A percentile compares a stretch with the other conserved stretches of the same genome.
Conservation (phyloP, 768 basidiomycete species). For the Tulasnella sp. region DNA sequence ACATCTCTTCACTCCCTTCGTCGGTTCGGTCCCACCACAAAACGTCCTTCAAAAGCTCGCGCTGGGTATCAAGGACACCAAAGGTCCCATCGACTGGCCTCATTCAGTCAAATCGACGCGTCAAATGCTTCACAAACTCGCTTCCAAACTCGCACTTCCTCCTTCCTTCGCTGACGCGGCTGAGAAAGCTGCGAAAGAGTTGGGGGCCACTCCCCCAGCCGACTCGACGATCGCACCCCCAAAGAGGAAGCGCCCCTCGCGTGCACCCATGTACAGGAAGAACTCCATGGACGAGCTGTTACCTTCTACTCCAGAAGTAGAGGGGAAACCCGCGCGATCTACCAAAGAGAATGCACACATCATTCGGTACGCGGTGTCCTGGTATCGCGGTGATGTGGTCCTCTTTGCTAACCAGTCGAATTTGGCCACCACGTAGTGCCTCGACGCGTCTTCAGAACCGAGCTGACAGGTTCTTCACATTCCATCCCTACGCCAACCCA, state of each 20-base stretch:
- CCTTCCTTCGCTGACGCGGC: conserved; percentile 18
- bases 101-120: conserved; percentile 75
- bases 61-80: conserved; percentile 59
- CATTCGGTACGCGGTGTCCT: background rate
- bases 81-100: conserved; percentile 69
- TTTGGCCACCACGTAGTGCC: background rate
- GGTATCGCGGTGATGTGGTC: background rate
- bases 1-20: conserved; percentile 79
- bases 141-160: conserved; percentile 53
- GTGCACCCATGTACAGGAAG: conserved; percentile 54
- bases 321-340: background rate
- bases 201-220: conserved; percentile 21
- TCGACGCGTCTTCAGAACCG: conserved; percentile 7
- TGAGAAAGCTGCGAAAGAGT: conserved; percentile 27
- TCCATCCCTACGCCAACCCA: conserved; percentile 9
- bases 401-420: background rate
- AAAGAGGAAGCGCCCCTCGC: conserved; percentile 30
- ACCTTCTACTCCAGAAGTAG: background rate
- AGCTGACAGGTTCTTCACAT: conserved; percentile 8
- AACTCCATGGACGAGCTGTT: conserved; percentile 78
- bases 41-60: conserved; percentile 83
- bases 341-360: conserved; percentile 6
- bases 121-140: conserved; percentile 67
- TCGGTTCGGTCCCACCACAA: conserved; percentile 69
- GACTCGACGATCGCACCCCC: conserved; percentile 26